A percentile compares a stretch with the other conserved stretches of the same genome.
Conservation (phyloP, 805 yeast genomes). For the Saturnispora gosingensis region DNA sequence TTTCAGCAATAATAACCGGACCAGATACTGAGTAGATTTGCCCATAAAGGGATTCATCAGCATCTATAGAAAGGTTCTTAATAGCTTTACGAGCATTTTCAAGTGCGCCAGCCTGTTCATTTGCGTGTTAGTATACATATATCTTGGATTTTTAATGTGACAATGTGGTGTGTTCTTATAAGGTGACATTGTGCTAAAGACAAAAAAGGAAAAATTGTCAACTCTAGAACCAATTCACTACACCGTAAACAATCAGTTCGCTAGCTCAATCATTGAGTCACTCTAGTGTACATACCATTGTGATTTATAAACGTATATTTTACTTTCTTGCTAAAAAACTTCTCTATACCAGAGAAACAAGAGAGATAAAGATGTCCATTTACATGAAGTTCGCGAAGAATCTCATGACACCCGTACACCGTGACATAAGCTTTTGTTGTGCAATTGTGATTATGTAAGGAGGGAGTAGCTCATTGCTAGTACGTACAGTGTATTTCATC, state of each 20-base stretch:
- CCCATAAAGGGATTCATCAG: constrained; percentile 73
- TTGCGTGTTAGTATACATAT: constrained; percentile 19
- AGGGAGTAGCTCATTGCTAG: too few relatives aligned
- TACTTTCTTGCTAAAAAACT: not conserved
- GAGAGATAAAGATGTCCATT: not conserved
- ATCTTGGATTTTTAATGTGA: not conserved
- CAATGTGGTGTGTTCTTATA: not conserved
- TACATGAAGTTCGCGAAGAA: not conserved
- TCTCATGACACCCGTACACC: not conserved
- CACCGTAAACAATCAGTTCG: not conserved
- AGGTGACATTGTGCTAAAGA: not conserved
- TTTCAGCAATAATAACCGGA: constrained; percentile 95
- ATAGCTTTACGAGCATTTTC: constrained; percentile 95
- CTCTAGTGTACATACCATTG: not conserved
- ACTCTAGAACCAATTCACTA: too few relatives aligned
- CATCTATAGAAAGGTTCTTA: constrained; percentile 72
- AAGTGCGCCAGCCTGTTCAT: constrained; percentile 80
- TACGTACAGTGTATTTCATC: too few relatives aligned
- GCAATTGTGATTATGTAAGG: too few relatives aligned
- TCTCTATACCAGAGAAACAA: not conserved
- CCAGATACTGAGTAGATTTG: constrained; percentile 93
- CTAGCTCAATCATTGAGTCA: not conserved
- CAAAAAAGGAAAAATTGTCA: too few relatives aligned
- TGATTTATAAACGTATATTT: not conserved
- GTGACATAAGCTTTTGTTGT: not conserved